Conservation (phyloP, 139 green algal species). For the Chlorella sorokiniana region DNA sequence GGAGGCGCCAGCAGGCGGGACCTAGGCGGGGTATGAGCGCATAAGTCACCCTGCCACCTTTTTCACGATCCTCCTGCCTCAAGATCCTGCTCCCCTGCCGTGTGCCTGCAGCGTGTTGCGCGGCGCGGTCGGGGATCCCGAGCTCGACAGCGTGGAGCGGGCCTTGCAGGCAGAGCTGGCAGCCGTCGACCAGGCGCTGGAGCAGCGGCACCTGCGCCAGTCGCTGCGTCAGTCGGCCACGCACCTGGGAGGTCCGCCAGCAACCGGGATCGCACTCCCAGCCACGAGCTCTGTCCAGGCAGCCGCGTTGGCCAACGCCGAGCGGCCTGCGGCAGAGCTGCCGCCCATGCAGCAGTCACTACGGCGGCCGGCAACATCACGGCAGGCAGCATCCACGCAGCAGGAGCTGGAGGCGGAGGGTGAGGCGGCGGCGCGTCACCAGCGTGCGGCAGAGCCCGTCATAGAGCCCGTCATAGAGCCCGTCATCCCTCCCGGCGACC, state of each 20-base stretch:
- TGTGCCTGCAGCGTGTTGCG: background rate
- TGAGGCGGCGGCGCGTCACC: background rate
- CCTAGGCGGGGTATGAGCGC: no score
- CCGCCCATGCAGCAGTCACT: no score
- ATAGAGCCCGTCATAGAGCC: no score
- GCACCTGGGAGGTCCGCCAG: background rate
- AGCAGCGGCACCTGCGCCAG: conserved; percentile 2
- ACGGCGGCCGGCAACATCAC: no score
- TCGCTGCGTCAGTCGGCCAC: background rate
- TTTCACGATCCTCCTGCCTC: no score
- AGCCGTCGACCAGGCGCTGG: background rate
- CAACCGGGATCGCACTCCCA: background rate
- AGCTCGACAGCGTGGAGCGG: conserved; percentile 2
- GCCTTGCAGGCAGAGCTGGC: conserved; percentile 25
- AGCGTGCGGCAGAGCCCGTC: background rate
- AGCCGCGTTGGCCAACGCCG: no score
- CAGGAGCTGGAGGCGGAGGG: background rate
- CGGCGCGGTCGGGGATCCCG: conserved; percentile 12
- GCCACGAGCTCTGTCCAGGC: no score
- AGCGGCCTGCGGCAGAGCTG: no score
- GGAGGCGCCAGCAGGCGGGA: background rate
- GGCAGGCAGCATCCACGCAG: background rate
- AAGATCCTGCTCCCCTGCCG: background rate
- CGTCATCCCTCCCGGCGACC: background rate
- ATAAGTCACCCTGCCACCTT: no score